Percentiles rank a stretch among this genome's conserved stretches.
Evolutionary conservation across 2,329 filamentous ascomycete species (phyloP).

Genomic region (Sclerotinia subarctica): DNA sequence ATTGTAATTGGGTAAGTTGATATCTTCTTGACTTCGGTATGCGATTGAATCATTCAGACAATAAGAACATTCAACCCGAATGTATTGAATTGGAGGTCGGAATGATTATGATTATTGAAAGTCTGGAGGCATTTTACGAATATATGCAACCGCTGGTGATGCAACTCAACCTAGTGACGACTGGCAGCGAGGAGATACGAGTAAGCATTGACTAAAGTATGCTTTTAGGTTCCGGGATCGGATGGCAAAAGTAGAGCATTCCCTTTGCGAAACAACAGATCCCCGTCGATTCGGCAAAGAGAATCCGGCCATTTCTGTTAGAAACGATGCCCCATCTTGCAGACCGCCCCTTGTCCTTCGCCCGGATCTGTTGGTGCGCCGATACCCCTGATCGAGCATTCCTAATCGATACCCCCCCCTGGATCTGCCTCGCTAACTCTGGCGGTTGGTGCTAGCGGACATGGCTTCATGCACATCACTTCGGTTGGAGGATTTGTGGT

Average conservation of each 20-base stretch:
- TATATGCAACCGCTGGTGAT: too few relatives aligned
- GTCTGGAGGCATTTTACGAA: too few relatives aligned
- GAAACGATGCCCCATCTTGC: constrained; percentile 54
- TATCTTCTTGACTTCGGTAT: background rate
- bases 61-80: background rate
- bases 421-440: constrained; percentile 44
- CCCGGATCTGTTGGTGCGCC: constrained; percentile 55
- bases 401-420: constrained; percentile 50
- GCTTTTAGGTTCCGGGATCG: background rate
- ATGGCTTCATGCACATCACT: constrained; percentile 52
- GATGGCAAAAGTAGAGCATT: constrained; percentile 21
- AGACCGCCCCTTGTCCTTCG: constrained; percentile 47
- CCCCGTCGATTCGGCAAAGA: constrained; percentile 46
- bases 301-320: constrained; percentile 47
- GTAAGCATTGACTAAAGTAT: background rate
- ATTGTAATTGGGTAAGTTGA: constrained; percentile 46
- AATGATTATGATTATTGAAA: background rate
- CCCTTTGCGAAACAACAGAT: constrained; percentile 40
- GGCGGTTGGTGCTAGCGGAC: constrained; percentile 50
- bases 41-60: background rate
- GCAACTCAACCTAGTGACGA: too few relatives aligned
- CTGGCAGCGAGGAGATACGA: background rate
- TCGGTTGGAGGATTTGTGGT: constrained; percentile 49
- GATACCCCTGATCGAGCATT: constrained; percentile 54
- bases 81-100: background rate